Conservation (phyloP, 1,284 basidiomycete genomes). For the Papiliotrema fonsecae region DNA sequence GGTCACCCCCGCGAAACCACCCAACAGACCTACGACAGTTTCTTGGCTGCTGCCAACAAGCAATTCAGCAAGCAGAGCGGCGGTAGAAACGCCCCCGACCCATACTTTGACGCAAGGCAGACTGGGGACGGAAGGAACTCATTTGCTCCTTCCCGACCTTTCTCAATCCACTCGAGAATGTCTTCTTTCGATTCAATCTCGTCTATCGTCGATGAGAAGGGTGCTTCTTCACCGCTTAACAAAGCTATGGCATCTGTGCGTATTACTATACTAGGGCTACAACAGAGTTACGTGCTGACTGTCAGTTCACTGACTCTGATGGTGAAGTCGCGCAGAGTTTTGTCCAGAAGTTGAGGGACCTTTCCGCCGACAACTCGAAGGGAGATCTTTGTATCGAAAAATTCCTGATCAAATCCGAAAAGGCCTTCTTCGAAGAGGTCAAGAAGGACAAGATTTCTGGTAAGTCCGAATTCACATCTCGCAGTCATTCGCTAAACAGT, state of each 20-base stretch:
- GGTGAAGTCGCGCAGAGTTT: slow-evolving; percentile 85
- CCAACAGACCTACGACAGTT: slow-evolving; percentile 61
- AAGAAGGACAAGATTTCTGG: slow-evolving; percentile 69
- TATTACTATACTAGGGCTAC: too few species aligned
- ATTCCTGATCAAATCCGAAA: slow-evolving; percentile 82
- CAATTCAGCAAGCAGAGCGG: slow-evolving; percentile 72
- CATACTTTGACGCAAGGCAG: slow-evolving; percentile 61
- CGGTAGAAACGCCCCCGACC: slow-evolving; percentile 62
- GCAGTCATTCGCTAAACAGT: too few species aligned
- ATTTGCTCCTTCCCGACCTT: slow-evolving; percentile 60
- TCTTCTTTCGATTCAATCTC: slow-evolving; percentile 82
- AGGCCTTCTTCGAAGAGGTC: slow-evolving; percentile 83
- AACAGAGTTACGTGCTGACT: slow-evolving; percentile 7
- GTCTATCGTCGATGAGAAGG: slow-evolving; percentile 82
- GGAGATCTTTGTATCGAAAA: slow-evolving; percentile 85
- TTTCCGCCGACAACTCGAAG: slow-evolving; percentile 81
- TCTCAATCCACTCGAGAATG: slow-evolving; percentile 69
- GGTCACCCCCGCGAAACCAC: slow-evolving; percentile 31
- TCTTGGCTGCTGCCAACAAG: slow-evolving; percentile 76
- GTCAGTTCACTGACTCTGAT: slow-evolving; percentile 81
- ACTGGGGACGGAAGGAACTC: slow-evolving; percentile 32
- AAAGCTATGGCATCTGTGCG: slow-evolving; percentile 80
- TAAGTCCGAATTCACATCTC: too few species aligned
- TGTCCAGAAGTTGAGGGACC: slow-evolving; percentile 71
- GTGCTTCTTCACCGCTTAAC: slow-evolving; percentile 73